Evolutionary conservation across 2,329 filamentous ascomycete species (phyloP).

Genomic region (Exophiala sideris): DNA sequence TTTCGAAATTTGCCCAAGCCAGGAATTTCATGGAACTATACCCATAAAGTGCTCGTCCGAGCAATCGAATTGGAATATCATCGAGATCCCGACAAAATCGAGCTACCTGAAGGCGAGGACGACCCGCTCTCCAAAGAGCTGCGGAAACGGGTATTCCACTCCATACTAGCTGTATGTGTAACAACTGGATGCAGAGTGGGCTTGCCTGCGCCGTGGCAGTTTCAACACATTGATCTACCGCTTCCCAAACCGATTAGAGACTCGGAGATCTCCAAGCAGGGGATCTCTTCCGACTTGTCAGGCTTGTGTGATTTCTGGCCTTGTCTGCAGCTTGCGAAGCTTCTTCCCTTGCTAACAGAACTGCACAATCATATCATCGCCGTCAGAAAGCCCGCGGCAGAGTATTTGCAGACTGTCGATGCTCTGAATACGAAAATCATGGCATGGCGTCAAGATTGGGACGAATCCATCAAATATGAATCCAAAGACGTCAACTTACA

Average conservation of each 20-base stretch:
- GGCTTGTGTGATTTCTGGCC: slow-evolving; percentile 66
- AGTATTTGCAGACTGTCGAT: slow-evolving; percentile 62
- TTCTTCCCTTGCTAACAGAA: slow-evolving; percentile 66
- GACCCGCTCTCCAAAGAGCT: slow-evolving; percentile 68
- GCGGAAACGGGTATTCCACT: slow-evolving; percentile 76
- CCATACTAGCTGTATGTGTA: slow-evolving; percentile 62
- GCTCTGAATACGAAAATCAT: slow-evolving; percentile 63
- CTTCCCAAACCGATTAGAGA: slow-evolving; percentile 70
- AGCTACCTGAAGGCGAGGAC: slow-evolving; percentile 37
- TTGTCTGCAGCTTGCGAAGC: slow-evolving; percentile 63
- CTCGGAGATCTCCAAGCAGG: slow-evolving; percentile 63
- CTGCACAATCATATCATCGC: slow-evolving; percentile 76
- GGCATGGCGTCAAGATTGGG: slow-evolving; percentile 62
- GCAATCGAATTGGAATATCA: slow-evolving; percentile 75
- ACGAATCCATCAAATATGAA: slow-evolving; percentile 48
- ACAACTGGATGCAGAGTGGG: slow-evolving; percentile 73
- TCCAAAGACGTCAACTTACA: slow-evolving; percentile 42
- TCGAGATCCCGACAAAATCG: slow-evolving; percentile 62
- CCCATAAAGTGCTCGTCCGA: slow-evolving; percentile 61
- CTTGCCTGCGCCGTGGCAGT: slow-evolving; percentile 68
- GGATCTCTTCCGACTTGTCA: slow-evolving; percentile 54
- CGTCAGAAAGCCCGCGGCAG: slow-evolving; percentile 59
- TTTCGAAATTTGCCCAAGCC: slow-evolving; percentile 76
- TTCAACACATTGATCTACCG: slow-evolving; percentile 69
- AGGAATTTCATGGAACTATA: slow-evolving; percentile 67